These are phyloP conservation scores for Colletotrichum sp. DNA, from an alignment of 2,329 filamentous ascomycete species.

Conservation along the genomic window DNA sequence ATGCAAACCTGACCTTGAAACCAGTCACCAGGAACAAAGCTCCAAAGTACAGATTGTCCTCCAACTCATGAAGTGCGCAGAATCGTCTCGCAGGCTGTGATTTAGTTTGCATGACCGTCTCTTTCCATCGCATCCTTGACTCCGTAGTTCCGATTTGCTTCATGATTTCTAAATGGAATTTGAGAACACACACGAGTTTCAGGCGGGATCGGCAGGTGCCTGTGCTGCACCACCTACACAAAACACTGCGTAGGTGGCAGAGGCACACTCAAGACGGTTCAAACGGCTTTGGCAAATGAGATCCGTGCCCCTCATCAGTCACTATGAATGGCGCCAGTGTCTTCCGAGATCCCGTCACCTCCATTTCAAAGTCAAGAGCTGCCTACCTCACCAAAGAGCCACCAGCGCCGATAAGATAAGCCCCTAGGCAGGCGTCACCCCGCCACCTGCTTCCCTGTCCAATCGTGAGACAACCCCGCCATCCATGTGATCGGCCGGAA, in stretches of 20 bases:
- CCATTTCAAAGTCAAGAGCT: background rate
- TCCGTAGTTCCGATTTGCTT: background rate
- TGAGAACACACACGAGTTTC: background rate
- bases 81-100: background rate
- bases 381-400: background rate
- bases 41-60: background rate
- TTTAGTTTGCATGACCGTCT: background rate
- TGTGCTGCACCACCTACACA: background rate
- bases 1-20: background rate
- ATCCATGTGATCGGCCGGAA: conserved; percentile 24
- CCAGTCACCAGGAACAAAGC: background rate
- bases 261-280: background rate
- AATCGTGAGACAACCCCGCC: conserved; percentile 25
- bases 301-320: background rate
- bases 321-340: background rate
- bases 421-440: conserved; percentile 2
- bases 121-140: background rate
- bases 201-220: background rate
- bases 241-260: background rate
- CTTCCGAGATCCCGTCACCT: background rate
- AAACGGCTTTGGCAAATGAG: background rate
- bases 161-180: background rate
- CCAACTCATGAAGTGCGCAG: background rate
- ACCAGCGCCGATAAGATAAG: conserved; percentile 21
- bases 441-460: conserved; percentile 17